Base-by-base conservation (phyloP, 495 filamentous ascomycete genomes). In the Penicillium odoratum region DNA sequence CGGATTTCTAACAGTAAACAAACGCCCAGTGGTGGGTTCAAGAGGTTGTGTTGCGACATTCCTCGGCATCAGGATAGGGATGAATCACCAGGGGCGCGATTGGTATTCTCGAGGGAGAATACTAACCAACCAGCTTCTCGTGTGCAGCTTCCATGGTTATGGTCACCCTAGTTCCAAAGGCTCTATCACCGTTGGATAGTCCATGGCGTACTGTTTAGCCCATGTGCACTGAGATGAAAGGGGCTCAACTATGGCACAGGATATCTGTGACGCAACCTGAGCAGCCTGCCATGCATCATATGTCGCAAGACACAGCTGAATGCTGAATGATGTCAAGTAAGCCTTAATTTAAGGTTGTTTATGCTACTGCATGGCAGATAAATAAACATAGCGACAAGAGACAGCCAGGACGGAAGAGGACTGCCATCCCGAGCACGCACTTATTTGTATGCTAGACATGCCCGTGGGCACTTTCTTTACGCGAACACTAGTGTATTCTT, bases 11-110 rank as follows among this genome's bases (percentile, higher is more conserved):
- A 34, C 31, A 13, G 55, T 64, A 60, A 67, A 65, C 61, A 67
- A 57, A 21, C 10, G 45, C 53, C 49, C 30, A 43, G 9, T 30
- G 30, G 29, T 58, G n/a, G 29, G 36, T 28, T 16, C 40, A 10
- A 34, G 29, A 51, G 53, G 54, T 60, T 48, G 51, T 60, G 59
- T 13, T 62, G 38, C 49, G 25, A 53, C 66, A 69, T 69, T 69
- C 66, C 55, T 1, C 29, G 44, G 43, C 13, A 18, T 31, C 8
- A 31, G 31, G 36, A 45, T 46, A 59, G 53, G 58, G 60, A 46
- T 60, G 34, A 46, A 54, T 59, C 60, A 56, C 42, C 51, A 55
- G 49, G 56, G 43, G 54, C 40, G 46, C 42, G 55, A 44, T 46
- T 34, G 55, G 59, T 57, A 69, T 67, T 58, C 60, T 56, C 50